A percentile compares a stretch with the other conserved stretches of the same genome.
Evolutionary conservation across 1,284 basidiomycete species (phyloP).

Genomic region (Boletellus deceptivus): DNA sequence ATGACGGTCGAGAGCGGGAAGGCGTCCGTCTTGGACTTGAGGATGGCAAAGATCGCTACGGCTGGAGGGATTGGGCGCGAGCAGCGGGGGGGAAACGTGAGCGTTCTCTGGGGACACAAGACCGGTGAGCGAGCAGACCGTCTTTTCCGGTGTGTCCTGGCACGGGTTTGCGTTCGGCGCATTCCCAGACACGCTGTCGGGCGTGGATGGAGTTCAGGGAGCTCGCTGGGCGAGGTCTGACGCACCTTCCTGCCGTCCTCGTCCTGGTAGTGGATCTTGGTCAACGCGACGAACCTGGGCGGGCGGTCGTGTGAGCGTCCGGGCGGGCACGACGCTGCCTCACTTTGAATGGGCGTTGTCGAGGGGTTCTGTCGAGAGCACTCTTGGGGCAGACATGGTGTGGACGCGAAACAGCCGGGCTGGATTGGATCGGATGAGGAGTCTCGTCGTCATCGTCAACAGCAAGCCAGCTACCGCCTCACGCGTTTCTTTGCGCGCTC

Average conservation of each 20-base stretch:
- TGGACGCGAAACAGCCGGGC: constrained; percentile 5
- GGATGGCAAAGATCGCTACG: constrained; percentile 79
- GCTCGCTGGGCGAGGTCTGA: not conserved
- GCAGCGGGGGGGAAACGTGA: constrained; percentile 39
- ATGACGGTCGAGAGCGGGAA: constrained; percentile 76
- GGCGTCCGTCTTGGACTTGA: constrained; percentile 67
- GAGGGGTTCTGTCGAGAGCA: constrained; percentile 49
- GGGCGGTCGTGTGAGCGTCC: not conserved
- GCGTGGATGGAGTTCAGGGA: no score
- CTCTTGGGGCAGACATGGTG: constrained; percentile 27
- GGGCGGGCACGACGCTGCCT: constrained; percentile 9
- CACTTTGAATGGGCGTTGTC: constrained; percentile 61
- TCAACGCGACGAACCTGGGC: constrained; percentile 69
- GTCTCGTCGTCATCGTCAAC: not conserved
- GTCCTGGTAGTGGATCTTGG: constrained; percentile 74
- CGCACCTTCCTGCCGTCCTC: constrained; percentile 69
- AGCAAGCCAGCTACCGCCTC: not conserved
- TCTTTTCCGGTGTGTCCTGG: constrained; percentile 74
- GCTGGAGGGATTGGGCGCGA: constrained; percentile 40
- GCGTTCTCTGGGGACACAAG: constrained; percentile 47
- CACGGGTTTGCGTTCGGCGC: constrained; percentile 80
- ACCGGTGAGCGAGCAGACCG: constrained; percentile 54
- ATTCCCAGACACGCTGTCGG: constrained; percentile 78
- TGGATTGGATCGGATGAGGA: not conserved
- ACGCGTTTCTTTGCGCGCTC: constrained; percentile 23